Evolutionary conservation across 192 early-diverging fungal species (phyloP).

Genomic region (Oehlia diaphana): DNA sequence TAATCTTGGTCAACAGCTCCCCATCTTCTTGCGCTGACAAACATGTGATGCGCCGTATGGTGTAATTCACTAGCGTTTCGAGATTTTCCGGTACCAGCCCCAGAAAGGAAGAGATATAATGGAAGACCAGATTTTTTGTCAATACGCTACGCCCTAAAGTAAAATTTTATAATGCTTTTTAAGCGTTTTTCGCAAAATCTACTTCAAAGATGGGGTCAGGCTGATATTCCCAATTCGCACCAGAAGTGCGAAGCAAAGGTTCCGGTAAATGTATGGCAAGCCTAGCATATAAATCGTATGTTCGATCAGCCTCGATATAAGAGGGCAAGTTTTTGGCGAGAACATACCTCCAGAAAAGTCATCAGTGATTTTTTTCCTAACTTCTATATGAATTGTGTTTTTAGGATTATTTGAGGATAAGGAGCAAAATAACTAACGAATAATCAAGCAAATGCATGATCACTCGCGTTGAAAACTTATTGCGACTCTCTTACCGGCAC

Average conservation of each 20-base stretch:
- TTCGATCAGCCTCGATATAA: not conserved
- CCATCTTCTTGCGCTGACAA: conserved; percentile 21
- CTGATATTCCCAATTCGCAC: conserved; percentile 26
- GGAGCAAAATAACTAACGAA: too few relatives aligned
- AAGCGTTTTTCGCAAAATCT: conserved; percentile 8
- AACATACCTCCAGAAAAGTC: conserved; percentile 7
- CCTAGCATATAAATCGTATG: conserved; percentile 6
- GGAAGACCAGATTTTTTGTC: conserved; percentile 21
- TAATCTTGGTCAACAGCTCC: conserved; percentile 15
- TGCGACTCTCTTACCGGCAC: too few relatives aligned
- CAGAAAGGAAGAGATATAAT: conserved; percentile 30
- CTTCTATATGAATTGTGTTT: too few relatives aligned
- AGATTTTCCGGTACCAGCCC: conserved; percentile 32
- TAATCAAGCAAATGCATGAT: too few relatives aligned
- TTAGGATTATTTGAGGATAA: too few relatives aligned
- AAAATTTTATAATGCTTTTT: conserved; percentile 23
- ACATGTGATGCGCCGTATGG: conserved; percentile 24
- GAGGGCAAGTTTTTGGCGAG: not conserved
- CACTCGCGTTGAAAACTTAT: too few relatives aligned
- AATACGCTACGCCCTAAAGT: not conserved
- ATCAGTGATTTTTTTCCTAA: conserved; percentile 4
- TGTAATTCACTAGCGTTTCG: conserved; percentile 27
- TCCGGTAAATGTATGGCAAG: conserved; percentile 20
- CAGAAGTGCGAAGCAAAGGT: conserved; percentile 27
- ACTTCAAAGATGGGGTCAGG: conserved; percentile 15